Base-by-base conservation (phyloP, 169 alveolate species). In the Miamiensis avidus region DNA sequence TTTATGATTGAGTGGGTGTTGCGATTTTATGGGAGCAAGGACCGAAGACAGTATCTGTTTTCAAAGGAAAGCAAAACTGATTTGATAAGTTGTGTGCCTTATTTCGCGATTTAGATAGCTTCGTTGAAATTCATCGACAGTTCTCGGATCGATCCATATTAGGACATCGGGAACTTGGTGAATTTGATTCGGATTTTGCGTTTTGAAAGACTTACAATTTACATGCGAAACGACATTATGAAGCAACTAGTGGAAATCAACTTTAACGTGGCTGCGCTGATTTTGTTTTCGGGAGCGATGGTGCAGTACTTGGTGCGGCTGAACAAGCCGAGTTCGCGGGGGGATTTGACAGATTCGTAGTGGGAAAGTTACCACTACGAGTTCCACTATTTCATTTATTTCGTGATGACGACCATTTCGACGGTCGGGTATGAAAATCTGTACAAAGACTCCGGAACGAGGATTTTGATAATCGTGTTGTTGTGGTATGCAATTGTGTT, bases 371-470 rank as follows among this genome's bases (percentile, higher is more conserved):
- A 82, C 0, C 82, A 84, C 78, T 86, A 86, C 27, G 83, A 89
- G 1, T 93, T 91, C 69, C 94, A 89, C 76, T 87, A 93, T 30
- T 87, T 86, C 33, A 82, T 95, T 31, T 95, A 92, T 82, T 92
- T 95, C 82, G 92, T 95, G 0, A 93, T 95, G 96, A 92, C 95
- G 0, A 91, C 96, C 11, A 88, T 95, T 4, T 87, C 95, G 0
- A 91, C 92, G 65, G 88, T 95, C 6, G 98, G 98, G 4, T 95
- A 95, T 88, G 88, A 89, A 25, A 86, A 92, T 25, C 81, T 78
- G 1, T 87, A 92, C 26, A 30, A 77, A 1, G 76, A 91, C 6
- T 73, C 87, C n/a, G 81, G 78, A 6, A 93, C 93, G 30, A 91
- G 93, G 81, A 83, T 93, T 31, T 65, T 91, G 30, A 91, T 95